Percentiles rank a stretch among this genome's conserved stretches.
These are phyloP conservation scores for Leccinum arenicola DNA, from an alignment of 768 basidiomycete genomes.

Conservation along the genomic window DNA sequence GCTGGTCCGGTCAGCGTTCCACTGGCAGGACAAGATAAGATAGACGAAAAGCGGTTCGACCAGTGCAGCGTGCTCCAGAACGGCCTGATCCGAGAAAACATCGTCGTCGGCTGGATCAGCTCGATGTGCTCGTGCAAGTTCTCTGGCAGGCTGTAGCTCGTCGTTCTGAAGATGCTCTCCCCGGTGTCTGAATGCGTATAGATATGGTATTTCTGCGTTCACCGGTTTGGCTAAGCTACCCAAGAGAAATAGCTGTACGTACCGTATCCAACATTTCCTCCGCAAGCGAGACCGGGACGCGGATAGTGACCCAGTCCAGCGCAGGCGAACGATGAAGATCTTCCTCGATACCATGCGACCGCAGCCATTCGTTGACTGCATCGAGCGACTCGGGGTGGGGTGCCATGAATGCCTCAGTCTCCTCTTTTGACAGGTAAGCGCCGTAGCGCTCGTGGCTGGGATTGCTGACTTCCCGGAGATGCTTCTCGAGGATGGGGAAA, in stretches of 20 bases:
- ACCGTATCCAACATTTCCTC: conserved; percentile 75
- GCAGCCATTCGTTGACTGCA: conserved; percentile 61
- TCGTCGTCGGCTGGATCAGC: conserved; percentile 69
- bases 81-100: conserved; percentile 50
- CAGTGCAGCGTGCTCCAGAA: conserved; percentile 41
- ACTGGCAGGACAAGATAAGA: background rate
- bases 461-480: conserved; percentile 55
- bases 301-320: conserved; percentile 66
- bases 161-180: conserved; percentile 59
- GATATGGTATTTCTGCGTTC: conserved; percentile 54
- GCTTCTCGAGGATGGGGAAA: conserved; percentile 47
- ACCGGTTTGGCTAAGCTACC: background rate
- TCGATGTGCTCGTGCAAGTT: conserved; percentile 60
- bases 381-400: conserved; percentile 53
- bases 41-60: conserved; percentile 12
- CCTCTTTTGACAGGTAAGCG: conserved; percentile 57
- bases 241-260: conserved; percentile 13
- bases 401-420: conserved; percentile 59
- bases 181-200: conserved; percentile 56
- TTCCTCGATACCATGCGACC: conserved; percentile 49
- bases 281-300: conserved; percentile 53
- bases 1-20: conserved; percentile 28
- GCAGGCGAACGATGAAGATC: conserved; percentile 55
- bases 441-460: conserved; percentile 55
- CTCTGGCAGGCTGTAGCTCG: conserved; percentile 62